A percentile compares a stretch with the other conserved stretches of the same genome.
phyloP scores from a whole-genome alignment of 495 filamentous ascomycete genomes.

The Aspergillus panamensis region DNA sequence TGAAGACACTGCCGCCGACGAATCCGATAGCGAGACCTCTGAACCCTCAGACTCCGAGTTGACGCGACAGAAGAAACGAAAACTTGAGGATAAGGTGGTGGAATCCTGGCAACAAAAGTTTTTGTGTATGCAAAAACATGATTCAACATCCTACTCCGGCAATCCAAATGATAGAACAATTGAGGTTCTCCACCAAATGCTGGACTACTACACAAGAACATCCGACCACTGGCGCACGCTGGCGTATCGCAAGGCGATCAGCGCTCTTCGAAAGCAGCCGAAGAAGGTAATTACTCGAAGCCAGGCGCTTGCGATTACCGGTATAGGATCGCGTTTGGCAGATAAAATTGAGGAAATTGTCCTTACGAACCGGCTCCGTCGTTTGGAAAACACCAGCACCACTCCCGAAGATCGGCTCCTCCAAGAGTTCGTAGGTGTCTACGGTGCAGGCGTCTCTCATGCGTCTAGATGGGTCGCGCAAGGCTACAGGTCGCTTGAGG shows the following conservation, averaged over 20 bases:
- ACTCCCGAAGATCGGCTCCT: slow-evolving; percentile 64
- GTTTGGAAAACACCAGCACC: slow-evolving; percentile 63
- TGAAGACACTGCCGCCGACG: slow-evolving; percentile 21
- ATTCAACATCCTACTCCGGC: slow-evolving; percentile 30
- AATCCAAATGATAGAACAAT: slow-evolving; percentile 76
- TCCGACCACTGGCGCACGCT: slow-evolving; percentile 76
- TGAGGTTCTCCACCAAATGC: slow-evolving; percentile 75
- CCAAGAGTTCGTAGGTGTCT: slow-evolving; percentile 69
- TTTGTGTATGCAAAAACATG: slow-evolving; percentile 64
- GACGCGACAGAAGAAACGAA: slow-evolving; percentile 36
- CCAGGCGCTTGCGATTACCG: slow-evolving; percentile 65
- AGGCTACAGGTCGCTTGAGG: slow-evolving; percentile 71
- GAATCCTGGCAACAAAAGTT: slow-evolving; percentile 52
- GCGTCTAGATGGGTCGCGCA: slow-evolving; percentile 76
- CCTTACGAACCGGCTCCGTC: slow-evolving; percentile 66
- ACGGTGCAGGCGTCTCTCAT: slow-evolving; percentile 68
- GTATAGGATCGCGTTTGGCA: slow-evolving; percentile 74
- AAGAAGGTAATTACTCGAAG: slow-evolving; percentile 62
- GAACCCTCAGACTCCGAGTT: slow-evolving; percentile 18
- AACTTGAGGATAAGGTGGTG: slow-evolving; percentile 8
- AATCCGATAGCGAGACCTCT: slow-evolving; percentile 24
- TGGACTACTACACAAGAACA: slow-evolving; percentile 70
- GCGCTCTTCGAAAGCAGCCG: slow-evolving; percentile 63
- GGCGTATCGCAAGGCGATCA: slow-evolving; percentile 79
- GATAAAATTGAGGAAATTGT: slow-evolving; percentile 92